Evolutionary conservation across 345 rosid genomes (phyloP).

Genomic region (Arabis alpina): DNA sequence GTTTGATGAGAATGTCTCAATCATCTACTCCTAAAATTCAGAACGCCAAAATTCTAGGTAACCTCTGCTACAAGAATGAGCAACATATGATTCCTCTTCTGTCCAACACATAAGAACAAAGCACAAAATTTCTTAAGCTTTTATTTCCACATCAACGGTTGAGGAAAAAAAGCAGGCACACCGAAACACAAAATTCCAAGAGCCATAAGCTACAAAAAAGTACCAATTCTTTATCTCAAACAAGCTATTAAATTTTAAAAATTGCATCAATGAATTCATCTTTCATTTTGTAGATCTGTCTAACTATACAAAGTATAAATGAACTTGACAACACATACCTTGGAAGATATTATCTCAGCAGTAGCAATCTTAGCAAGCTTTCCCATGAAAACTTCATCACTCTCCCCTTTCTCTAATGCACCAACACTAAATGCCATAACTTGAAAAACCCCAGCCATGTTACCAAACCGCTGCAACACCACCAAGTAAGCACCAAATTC

Average conservation of each 20-base stretch:
- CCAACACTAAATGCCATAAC: conserved; percentile 85
- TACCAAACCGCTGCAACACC: conserved; percentile 72
- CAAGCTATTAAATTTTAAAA: not conserved
- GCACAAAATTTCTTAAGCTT: conserved; percentile 13
- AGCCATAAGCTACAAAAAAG: not conserved
- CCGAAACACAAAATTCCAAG: conserved; percentile 15
- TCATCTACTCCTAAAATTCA: conserved; percentile 19
- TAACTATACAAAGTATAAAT: conserved; percentile 8
- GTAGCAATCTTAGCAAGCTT: conserved; percentile 96
- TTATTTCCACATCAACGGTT: not conserved
- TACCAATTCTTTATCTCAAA: not conserved
- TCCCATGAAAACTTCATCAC: conserved; percentile 72
- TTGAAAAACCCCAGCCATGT: conserved; percentile 95
- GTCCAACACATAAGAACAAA: conserved; percentile 20
- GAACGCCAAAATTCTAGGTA: conserved; percentile 4
- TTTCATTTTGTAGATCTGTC: conserved; percentile 14
- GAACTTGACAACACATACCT: conserved; percentile 52
- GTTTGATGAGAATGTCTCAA: conserved; percentile 22
- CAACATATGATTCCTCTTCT: conserved; percentile 7
- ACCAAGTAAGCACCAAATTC: conserved; percentile 18
- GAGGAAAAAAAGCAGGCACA: not conserved
- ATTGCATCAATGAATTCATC: conserved; percentile 1
- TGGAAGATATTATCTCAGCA: conserved; percentile 88
- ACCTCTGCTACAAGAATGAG: conserved; percentile 22
- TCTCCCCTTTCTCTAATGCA: conserved; percentile 61